These are phyloP conservation scores for Ophiostoma quercus DNA, from an alignment of 2,329 filamentous ascomycete species.

Conservation along the genomic window DNA sequence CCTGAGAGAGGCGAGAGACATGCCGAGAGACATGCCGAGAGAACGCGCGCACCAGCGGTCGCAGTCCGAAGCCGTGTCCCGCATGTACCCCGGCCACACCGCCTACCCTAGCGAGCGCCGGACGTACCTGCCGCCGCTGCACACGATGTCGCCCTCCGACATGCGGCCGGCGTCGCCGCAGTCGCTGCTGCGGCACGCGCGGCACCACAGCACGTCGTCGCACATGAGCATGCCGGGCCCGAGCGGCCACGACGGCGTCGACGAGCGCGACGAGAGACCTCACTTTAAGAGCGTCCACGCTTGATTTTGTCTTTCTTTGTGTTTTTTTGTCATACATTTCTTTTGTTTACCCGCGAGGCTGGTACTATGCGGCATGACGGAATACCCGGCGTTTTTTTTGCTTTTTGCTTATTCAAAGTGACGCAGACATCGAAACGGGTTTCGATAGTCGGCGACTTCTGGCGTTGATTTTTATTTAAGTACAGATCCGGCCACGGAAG, in stretches of 20 bases:
- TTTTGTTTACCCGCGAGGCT: slow-evolving; percentile 12
- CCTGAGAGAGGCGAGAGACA: not conserved
- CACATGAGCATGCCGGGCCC: not conserved
- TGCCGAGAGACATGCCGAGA: no score
- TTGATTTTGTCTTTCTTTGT: not conserved
- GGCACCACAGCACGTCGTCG: slow-evolving; percentile 1
- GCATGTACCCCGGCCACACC: not conserved
- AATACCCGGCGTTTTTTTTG: not conserved
- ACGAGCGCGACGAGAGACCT: no score
- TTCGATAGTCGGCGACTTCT: not conserved
- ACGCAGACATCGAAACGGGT: not conserved
- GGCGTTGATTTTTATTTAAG: not conserved
- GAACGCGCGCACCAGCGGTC: slow-evolving; percentile 27
- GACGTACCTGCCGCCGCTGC: not conserved
- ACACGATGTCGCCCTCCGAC: not conserved
- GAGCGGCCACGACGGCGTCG: no score
- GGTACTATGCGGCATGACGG: slow-evolving; percentile 1
- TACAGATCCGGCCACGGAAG: slow-evolving; percentile 3
- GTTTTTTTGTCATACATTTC: not conserved
- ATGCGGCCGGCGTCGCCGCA: not conserved
- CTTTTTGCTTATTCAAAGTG: no score
- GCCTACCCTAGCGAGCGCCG: not conserved
- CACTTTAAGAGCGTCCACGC: no score
- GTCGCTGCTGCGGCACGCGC: not conserved
- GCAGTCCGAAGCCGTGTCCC: slow-evolving; percentile 20